Evolutionary conservation across 139 green algal genomes (phyloP).

Genomic region (Coccomyxa sp.): DNA sequence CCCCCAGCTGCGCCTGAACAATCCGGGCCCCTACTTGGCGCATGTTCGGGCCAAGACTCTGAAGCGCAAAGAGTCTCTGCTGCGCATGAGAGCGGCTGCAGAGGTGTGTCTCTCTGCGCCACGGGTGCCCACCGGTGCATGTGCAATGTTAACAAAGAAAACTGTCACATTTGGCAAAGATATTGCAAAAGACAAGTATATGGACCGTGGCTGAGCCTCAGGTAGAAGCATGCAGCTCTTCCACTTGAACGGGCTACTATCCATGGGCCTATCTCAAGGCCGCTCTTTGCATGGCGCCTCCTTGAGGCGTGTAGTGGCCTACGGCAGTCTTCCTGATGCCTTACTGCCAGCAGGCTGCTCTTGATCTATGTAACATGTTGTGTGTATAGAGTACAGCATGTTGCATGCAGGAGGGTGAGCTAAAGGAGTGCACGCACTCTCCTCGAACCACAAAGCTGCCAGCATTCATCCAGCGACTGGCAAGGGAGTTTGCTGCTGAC

Average conservation of each 20-base stretch:
- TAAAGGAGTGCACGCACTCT: conserved; percentile 19
- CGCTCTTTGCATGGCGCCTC: not conserved
- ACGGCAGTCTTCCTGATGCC: not conserved
- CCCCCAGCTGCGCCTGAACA: conserved; percentile 11
- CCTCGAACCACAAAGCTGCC: conserved; percentile 19
- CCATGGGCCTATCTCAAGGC: not conserved
- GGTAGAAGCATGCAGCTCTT: no score
- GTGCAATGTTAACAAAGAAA: not conserved
- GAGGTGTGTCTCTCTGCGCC: not conserved
- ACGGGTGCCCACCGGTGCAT: not conserved
- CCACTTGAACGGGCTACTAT: no score
- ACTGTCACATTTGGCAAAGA: not conserved
- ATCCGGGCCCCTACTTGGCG: conserved; percentile 13
- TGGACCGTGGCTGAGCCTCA: not conserved
- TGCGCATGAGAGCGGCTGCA: not conserved
- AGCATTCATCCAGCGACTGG: conserved; percentile 18
- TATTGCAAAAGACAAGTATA: no score
- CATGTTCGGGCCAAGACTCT: not conserved
- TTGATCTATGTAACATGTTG: no score
- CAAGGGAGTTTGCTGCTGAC: not conserved
- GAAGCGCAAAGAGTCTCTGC: not conserved
- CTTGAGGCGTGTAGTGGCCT: not conserved
- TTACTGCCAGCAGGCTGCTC: not conserved
- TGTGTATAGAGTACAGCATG: not conserved
- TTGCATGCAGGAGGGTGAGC: conserved; percentile 15